phyloP scores from a whole-genome alignment of 2,329 filamentous ascomycete genomes.

The Cercospora janseana region DNA sequence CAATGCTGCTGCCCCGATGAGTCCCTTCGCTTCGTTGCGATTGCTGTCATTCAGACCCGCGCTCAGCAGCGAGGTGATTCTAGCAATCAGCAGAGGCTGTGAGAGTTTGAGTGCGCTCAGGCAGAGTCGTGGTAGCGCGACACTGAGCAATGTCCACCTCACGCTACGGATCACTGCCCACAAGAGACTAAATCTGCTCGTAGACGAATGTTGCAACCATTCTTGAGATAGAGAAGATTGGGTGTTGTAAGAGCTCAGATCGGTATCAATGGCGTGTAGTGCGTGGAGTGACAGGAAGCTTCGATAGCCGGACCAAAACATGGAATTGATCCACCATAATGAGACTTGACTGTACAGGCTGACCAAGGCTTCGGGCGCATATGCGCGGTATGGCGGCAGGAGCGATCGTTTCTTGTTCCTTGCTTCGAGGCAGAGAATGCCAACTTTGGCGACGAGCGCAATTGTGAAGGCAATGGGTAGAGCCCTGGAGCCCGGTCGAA shows the following conservation, averaged over 20 bases:
- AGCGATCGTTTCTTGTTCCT: conserved; percentile 23
- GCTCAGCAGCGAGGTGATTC: conserved; percentile 17
- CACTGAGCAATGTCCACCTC: conserved; percentile 8
- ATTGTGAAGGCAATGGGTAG: conserved; percentile 21
- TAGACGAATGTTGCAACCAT: conserved; percentile 11
- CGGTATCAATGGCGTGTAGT: conserved; percentile 26
- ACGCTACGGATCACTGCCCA: conserved; percentile 10
- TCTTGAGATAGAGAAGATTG: conserved; percentile 11
- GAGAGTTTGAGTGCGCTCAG: conserved; percentile 23
- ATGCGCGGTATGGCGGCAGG: conserved; percentile 19
- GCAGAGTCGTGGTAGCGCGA: conserved; percentile 19
- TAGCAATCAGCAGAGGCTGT: conserved; percentile 22
- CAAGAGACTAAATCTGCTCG: conserved; percentile 9
- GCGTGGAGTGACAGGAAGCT: conserved; percentile 28
- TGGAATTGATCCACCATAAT: conserved; percentile 41
- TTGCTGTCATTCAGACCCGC: conserved; percentile 11
- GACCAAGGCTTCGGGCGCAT: conserved; percentile 25
- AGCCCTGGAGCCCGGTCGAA: conserved; percentile 17
- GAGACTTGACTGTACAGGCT: conserved; percentile 33
- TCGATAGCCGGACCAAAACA: conserved; percentile 35
- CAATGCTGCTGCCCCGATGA: conserved; percentile 23
- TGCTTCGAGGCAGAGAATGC: conserved; percentile 26
- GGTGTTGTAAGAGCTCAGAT: conserved; percentile 17
- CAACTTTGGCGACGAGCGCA: conserved; percentile 20
- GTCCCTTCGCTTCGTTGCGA: conserved; percentile 12